Evolutionary conservation across 2,329 filamentous ascomycete genomes (phyloP), one percentile per base, ranked within the genome.

Genomic region (Sclerotinia glacialis): DNA sequence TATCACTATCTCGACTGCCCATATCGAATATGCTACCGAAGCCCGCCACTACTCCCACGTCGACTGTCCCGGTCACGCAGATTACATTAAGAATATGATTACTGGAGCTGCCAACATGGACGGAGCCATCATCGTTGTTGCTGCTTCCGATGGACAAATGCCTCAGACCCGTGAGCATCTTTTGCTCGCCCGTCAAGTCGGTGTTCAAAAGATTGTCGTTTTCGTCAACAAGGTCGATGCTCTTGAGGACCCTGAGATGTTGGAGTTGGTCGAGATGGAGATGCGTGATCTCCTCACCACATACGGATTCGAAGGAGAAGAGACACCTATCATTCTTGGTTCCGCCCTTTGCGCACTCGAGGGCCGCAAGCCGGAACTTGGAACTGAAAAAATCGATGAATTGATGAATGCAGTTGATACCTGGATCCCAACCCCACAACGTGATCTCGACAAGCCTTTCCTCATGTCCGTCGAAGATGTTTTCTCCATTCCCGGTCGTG

Each of bases 51-150:
- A 99, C 83, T 95, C 95, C 76, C 95, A 99, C 87, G 95, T 99
- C 84, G 95, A 99, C 87, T 99, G 95, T 82, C 95, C 95, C 68
- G 95, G 95, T 82, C 95, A 99, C 89, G 95, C 95, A 82, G 95
- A 99, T 92, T 99, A 99, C 86, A 98, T 99, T 85, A 99, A 99
- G 88, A 99, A 99, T 89, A 99, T 99, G 95, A 99, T 99, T 80
- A 99, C 95, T 73, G 95, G 95, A 88, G 93, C 95, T 71, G 94
- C 96, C 76, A 96, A 93, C 85, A 99, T 99, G 95, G 95, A 99
- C 76, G 95, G 95, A 76, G 94, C 95, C 76, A 94, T 99, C 78
- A 97, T 99, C 76, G 95, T 99, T 73, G 96, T 99, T 75, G 96
- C 96, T 74, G 95, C 95, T 74, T 97, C 93, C 47, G 95, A 99